A percentile compares a stretch with the other conserved stretches of the same genome.
Conservation (phyloP, 2,329 filamentous ascomycete species). For the Alternaria ventricosa region DNA sequence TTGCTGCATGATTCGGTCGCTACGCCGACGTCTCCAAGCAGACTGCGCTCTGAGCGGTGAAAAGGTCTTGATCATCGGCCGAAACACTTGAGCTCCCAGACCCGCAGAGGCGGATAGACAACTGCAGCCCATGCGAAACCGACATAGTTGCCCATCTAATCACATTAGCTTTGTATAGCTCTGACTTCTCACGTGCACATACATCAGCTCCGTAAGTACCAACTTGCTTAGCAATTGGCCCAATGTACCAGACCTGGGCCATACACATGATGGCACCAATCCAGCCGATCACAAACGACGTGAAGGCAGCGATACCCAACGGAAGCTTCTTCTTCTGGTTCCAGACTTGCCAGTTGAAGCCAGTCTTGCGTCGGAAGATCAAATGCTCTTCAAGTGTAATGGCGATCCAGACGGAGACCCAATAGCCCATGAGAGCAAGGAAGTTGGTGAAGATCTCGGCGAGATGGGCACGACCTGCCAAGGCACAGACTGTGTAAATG, state of each 20-base stretch:
- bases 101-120: conserved; percentile 62
- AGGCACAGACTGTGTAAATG: conserved; percentile 69
- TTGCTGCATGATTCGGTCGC: neutral
- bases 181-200: conserved; percentile 29
- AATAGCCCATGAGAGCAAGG: conserved; percentile 74
- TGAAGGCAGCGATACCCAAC: conserved; percentile 66
- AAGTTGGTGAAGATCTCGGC: conserved; percentile 73
- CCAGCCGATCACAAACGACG: conserved; percentile 70
- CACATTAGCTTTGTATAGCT: neutral
- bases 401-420: conserved; percentile 69
- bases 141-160: conserved; percentile 64
- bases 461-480: conserved; percentile 67
- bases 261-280: conserved; percentile 69
- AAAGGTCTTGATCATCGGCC: conserved; percentile 48
- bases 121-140: conserved; percentile 66
- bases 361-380: conserved; percentile 61
- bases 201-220: conserved; percentile 65
- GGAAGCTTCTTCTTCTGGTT: conserved; percentile 65
- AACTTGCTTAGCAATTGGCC: conserved; percentile 65
- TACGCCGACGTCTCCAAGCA: neutral
- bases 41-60: neutral
- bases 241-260: conserved; percentile 73
- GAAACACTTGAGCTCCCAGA: conserved; percentile 58
- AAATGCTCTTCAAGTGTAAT: conserved; percentile 68
- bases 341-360: conserved; percentile 69